These are phyloP conservation scores for Xylaria flabelliformis DNA, from an alignment of 495 filamentous ascomycete genomes.

Conservation along the genomic window DNA sequence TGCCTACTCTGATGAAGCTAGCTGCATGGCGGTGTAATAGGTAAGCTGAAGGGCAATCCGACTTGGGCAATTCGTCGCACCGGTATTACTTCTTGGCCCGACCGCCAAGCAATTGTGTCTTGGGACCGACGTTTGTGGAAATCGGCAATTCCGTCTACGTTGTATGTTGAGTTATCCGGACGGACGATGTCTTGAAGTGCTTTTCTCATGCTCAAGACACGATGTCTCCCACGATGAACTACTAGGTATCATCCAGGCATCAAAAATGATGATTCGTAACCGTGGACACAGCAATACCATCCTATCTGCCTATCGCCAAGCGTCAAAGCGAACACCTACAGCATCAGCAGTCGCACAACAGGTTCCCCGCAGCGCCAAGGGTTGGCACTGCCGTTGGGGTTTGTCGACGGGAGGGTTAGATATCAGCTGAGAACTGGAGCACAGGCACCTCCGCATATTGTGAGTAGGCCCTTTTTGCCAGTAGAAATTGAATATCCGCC, in stretches of 20 bases:
- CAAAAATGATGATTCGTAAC: neutral
- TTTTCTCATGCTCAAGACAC: neutral
- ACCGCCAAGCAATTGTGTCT: slow-evolving; percentile 4
- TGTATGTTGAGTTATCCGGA: neutral
- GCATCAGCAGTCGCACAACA: slow-evolving; percentile 17
- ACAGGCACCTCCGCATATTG: neutral
- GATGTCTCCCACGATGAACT: neutral
- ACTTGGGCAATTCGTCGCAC: neutral
- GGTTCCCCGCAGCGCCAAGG: slow-evolving; percentile 27
- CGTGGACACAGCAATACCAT: neutral
- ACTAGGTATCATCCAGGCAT: neutral
- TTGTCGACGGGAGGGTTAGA: neutral
- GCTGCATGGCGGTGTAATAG: slow-evolving; percentile 8
- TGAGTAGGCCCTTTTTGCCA: slow-evolving; percentile 29
- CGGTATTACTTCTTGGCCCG: neutral
- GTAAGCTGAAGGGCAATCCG: slow-evolving; percentile 1
- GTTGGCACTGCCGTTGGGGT: slow-evolving; percentile 24
- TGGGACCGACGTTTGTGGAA: neutral
- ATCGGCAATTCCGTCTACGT: neutral
- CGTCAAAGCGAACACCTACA: neutral
- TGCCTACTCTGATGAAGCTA: neutral
- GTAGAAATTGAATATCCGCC: slow-evolving; percentile 36
- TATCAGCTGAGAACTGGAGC: slow-evolving; percentile 6
- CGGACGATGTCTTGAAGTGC: neutral
- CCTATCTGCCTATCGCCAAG: neutral